Evolutionary conservation across 1,284 basidiomycete species (phyloP), one percentile per base, ranked within the genome.

Genomic region (Leccinum huronense): DNA sequence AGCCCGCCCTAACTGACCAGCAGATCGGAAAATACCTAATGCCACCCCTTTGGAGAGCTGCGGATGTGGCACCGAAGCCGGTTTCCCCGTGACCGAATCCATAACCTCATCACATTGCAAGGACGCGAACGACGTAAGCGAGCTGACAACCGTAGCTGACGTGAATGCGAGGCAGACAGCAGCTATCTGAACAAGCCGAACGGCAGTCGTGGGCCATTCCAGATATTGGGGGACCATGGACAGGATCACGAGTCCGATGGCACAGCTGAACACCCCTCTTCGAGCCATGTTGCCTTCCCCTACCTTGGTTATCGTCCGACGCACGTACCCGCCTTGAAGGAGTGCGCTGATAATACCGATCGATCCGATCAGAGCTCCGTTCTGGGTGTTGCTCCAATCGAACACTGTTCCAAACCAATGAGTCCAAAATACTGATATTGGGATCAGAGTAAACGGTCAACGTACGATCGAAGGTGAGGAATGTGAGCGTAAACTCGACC

Each of bases 401-500:
- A 97, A 89, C 60, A 97, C 90, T 88, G 74, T 57, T 23, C 19
- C 11, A 63, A 63, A 62, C 10, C 19, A 9, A 34, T 30, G 34
- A 68, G 8, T 65, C 14, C 16, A 8, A 53, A 45, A 14, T 42
- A 16, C 13, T 9, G 0, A 34, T n/a, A 38, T 19, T 19, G n/a
- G 30, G 19, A 34, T 40, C 16, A 14, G 19, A 23, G n/a, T 2
- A 56, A 16, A 48, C 38, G 2, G 10, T 60, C 27, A 57, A 83
- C 90, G 75, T 74, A 93, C 91, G 76, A 73, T 93, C 91, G 69
- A 92, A 94, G 2, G 92, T 95, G 58, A 96, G 79, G 81, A 97
- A 97, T 0, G 93, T 95, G 33, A 97, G 80, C 0, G 94, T 96
- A 77, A 95, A 96, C 72, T 97, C 94, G 59, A 95, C 88, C 58